A percentile compares a stretch with the other conserved stretches of the same genome.
Conservation (phyloP, 176 grass and related monocot species). For the Chloris gayana region DNA sequence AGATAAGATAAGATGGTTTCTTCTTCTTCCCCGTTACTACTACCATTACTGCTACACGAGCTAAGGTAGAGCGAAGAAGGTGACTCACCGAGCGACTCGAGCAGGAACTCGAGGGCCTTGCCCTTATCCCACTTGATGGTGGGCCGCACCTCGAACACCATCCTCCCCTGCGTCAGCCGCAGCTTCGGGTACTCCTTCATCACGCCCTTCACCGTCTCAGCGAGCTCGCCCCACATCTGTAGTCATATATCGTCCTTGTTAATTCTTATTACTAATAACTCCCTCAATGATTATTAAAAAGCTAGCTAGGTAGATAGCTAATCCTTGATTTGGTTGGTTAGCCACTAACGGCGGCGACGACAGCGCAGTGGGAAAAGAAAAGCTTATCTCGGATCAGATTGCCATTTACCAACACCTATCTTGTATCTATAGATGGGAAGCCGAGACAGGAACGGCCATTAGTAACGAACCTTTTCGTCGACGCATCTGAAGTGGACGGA, state of each 20-base stretch:
- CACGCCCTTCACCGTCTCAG: conserved; percentile 64
- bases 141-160: conserved; percentile 88
- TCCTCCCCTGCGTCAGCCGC: conserved; percentile 66
- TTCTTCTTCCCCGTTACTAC: neutral
- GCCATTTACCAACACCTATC: neutral
- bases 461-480: conserved; percentile 66
- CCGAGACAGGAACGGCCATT: neutral
- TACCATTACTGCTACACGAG: neutral
- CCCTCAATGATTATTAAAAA: neutral
- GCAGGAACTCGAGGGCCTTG: conserved; percentile 91
- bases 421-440: neutral
- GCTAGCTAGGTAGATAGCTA: neutral
- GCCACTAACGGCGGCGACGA: neutral
- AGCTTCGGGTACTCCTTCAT: conserved; percentile 66
- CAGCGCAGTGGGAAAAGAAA: neutral
- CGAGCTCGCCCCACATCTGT: conserved; percentile 62
- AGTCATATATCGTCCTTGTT: too few relatives aligned
- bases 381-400: neutral
- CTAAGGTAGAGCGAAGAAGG: neutral
- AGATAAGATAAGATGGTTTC: neutral
- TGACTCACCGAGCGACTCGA: conserved; percentile 76
- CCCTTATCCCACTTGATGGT: conserved; percentile 97
- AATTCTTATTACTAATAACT: too few relatives aligned
- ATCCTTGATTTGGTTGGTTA: neutral
- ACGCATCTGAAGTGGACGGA: conserved; percentile 87